These are phyloP conservation scores for Rhododendron mucronatum DNA, from an alignment of 148 eudicot genomes.

Conservation along the genomic window DNA sequence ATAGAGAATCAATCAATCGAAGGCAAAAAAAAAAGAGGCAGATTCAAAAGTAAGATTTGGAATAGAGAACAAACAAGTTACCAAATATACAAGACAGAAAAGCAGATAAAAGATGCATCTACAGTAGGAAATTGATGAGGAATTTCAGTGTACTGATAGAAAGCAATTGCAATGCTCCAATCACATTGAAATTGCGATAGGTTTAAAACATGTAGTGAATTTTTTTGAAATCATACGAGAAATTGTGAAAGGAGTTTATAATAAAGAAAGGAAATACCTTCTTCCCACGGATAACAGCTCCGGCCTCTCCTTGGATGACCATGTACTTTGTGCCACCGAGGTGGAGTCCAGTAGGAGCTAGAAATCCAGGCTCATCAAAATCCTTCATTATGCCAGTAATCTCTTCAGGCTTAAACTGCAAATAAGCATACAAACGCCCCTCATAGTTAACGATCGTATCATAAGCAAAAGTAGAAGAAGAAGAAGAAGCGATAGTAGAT, in stretches of 20 bases:
- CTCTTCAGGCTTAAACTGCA: conserved; percentile 40
- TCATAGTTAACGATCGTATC: neutral
- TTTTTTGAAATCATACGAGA: neutral
- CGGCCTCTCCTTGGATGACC: conserved; percentile 53
- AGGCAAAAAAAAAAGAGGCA: neutral
- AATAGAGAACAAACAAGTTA: neutral
- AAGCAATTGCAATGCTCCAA: neutral
- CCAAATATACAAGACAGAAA: neutral
- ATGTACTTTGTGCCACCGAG: conserved; percentile 52
- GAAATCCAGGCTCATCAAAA: conserved; percentile 46
- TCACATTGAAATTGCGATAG: neutral
- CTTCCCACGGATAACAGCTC: conserved; percentile 47
- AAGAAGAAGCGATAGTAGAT: no score
- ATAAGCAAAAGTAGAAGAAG: neutral
- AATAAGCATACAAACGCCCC: neutral
- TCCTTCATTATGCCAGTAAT: conserved; percentile 37
- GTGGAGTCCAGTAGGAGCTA: conserved; percentile 46
- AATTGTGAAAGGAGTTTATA: neutral
- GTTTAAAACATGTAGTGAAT: neutral
- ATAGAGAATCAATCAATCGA: neutral
- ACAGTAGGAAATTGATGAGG: neutral
- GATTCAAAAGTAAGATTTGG: neutral
- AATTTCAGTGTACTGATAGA: neutral
- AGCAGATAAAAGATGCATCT: neutral
- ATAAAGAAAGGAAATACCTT: conserved; percentile 23